These are phyloP conservation scores for Verticillium nonalfalfae DNA, from an alignment of 2,329 filamentous ascomycete species.

Conservation along the genomic window DNA sequence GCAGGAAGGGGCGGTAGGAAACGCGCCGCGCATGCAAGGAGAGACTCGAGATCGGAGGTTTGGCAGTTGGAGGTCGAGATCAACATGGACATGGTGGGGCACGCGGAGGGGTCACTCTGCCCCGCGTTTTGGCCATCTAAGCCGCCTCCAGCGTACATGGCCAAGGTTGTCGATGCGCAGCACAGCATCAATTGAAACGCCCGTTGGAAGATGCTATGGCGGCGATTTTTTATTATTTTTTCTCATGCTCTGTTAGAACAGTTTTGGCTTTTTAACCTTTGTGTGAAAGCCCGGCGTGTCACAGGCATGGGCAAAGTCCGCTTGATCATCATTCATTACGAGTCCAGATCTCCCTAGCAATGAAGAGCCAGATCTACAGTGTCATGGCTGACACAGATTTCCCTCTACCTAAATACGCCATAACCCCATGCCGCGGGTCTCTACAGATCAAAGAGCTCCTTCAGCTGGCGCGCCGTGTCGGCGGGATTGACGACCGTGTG, in stretches of 20 bases:
- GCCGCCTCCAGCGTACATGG: not conserved
- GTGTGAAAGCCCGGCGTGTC: not conserved
- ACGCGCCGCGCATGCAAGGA: not conserved
- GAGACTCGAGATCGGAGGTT: not conserved
- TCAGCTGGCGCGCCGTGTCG: slow-evolving; percentile 74
- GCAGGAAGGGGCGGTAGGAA: not conserved
- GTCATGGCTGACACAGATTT: not conserved
- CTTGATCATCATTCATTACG: not conserved
- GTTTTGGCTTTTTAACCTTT: no score
- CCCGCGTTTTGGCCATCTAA: not conserved
- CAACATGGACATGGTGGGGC: not conserved
- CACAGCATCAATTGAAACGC: not conserved
- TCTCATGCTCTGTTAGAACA: no score
- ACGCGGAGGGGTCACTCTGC: not conserved
- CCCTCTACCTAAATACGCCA: not conserved
- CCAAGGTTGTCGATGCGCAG: not conserved
- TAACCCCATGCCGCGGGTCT: not conserved
- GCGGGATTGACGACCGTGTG: slow-evolving; percentile 78
- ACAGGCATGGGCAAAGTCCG: not conserved
- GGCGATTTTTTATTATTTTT: no score
- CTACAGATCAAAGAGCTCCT: slow-evolving; percentile 70
- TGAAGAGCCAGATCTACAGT: not conserved
- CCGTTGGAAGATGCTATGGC: no score
- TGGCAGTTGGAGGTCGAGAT: not conserved
- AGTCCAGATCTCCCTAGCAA: not conserved